Base-by-base conservation (phyloP, 208 protist genomes). In the Acanthamoeba triangularis region DNA sequence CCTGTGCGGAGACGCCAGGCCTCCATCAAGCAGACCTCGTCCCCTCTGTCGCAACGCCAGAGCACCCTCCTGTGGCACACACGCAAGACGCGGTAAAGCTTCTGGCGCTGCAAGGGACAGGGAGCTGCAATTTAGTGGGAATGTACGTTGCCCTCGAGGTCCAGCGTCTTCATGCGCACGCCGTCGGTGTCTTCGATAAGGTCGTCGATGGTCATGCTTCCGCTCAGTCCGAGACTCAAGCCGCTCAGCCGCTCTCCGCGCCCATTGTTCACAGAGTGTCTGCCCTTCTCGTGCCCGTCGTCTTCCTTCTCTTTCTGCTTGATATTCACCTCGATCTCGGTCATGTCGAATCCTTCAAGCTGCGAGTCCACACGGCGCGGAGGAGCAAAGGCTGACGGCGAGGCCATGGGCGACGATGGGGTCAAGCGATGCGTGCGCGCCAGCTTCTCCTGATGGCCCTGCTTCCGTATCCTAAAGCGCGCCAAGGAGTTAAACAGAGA, bases 121-220 rank as follows among this genome's bases (percentile, higher is more conserved):
- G n/a, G n/a, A 80, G 37, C 33, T 25, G 5, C 33, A 74, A 37
- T 74, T 1, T 8, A 37, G 65, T 7, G 25, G 33, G 25, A 28
- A 80, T 11, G 37, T 23, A 80, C 72, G 37, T 80, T 30, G 37
- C 23, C 23, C 10, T 80, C 72, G 72, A 80, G 35, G 72, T 80
- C 72, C 25, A 80, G 30, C 37, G 72, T 80, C 72, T 30, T 33
- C 35, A 80, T 80, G 37, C 72, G 35, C 5, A 47, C 33, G 30
- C 72, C 37, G 8, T 80, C 72, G 37, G 72, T 33, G 72, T 80
- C 37, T 44, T 80, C 72, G 72, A 80, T 80, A 3, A 80, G 72
- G 37, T 80, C 72, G 14, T 80, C 72, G 37, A 80, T 80, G 72
- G 72, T 80, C 37, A 47, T 80, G 72, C 72, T 47, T 13, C 37